Evolutionary conservation across 805 yeast species (phyloP).

Genomic region (Hanseniaspora mollemarum): DNA sequence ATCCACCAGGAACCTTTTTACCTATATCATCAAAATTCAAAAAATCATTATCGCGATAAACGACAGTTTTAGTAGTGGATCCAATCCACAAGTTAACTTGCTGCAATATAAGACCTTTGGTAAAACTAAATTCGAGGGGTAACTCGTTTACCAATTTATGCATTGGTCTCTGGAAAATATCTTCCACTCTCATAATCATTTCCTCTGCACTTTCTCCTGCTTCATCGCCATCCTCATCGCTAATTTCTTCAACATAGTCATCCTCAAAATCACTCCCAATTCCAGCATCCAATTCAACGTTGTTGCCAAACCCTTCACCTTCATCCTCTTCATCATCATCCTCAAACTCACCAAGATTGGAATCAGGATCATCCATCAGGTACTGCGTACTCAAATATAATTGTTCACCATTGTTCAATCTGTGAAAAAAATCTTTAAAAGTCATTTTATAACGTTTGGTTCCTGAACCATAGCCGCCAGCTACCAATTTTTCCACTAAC

Average conservation of each 20-base stretch:
- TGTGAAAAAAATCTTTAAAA: conserved; percentile 38
- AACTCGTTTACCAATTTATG: conserved; percentile 32
- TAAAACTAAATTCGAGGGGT: conserved; percentile 38
- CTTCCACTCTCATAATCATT: conserved; percentile 36
- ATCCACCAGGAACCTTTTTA: conserved; percentile 44
- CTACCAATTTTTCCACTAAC: conserved; percentile 47
- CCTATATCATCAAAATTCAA: conserved; percentile 35
- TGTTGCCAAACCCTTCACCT: conserved; percentile 18
- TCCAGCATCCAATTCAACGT: conserved; percentile 17
- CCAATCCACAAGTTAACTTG: conserved; percentile 73
- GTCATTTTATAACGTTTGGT: conserved; percentile 40
- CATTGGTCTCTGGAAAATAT: conserved; percentile 53
- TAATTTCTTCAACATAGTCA: conserved; percentile 18
- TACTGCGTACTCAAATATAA: conserved; percentile 65
- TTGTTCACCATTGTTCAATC: conserved; percentile 32
- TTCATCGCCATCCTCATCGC: conserved; percentile 19
- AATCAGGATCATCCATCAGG: conserved; percentile 35
- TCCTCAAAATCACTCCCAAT: conserved; percentile 25
- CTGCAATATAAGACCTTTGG: conserved; percentile 42
- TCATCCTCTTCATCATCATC: conserved; percentile 25
- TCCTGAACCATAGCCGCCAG: conserved; percentile 63
- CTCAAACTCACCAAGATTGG: conserved; percentile 23
- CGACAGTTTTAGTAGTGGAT: conserved; percentile 23
- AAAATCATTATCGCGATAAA: conserved; percentile 16
- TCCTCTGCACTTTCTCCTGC: conserved; percentile 29